Evolutionary conservation across 208 protist species (phyloP).

Genomic region (Acanthamoeba healyi): DNA sequence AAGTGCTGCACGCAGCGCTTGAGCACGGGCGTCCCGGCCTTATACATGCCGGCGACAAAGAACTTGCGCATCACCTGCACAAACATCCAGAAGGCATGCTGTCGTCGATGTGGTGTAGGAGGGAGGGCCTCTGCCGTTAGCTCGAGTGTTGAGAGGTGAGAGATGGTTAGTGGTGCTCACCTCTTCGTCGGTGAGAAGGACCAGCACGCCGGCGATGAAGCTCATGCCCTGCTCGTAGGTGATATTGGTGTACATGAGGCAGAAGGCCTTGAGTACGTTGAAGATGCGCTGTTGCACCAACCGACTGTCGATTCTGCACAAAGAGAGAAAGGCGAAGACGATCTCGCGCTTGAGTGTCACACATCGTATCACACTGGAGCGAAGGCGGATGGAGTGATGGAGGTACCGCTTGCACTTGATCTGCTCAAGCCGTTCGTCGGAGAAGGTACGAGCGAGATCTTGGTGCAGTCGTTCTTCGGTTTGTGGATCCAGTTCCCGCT

Average conservation of each 20-base stretch:
- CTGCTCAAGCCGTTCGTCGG: slow-evolving; percentile 9
- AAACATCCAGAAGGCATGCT: slow-evolving; percentile 75
- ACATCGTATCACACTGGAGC: too few species aligned
- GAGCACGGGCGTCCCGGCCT: slow-evolving; percentile 59
- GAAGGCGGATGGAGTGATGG: neutral
- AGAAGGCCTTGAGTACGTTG: slow-evolving; percentile 67
- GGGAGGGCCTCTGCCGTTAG: too few species aligned
- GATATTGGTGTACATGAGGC: slow-evolving; percentile 56
- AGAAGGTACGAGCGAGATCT: slow-evolving; percentile 56
- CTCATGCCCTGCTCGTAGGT: slow-evolving; percentile 64
- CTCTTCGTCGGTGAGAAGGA: slow-evolving; percentile 52
- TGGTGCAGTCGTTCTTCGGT: slow-evolving; percentile 43
- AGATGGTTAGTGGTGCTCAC: neutral
- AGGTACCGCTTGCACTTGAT: slow-evolving; percentile 55
- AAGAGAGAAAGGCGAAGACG: too few species aligned
- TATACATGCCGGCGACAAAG: slow-evolving; percentile 58
- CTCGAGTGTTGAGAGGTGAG: neutral
- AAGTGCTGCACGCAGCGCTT: slow-evolving; percentile 43
- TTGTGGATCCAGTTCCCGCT: neutral
- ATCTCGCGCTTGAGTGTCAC: too few species aligned
- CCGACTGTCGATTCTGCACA: neutral
- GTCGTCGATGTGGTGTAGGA: too few species aligned
- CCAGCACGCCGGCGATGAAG: slow-evolving; percentile 42
- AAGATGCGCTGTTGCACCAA: slow-evolving; percentile 40
- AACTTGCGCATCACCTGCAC: slow-evolving; percentile 67